Base-by-base conservation (phyloP, 495 filamentous ascomycete species). In the Penicillium taxi region DNA sequence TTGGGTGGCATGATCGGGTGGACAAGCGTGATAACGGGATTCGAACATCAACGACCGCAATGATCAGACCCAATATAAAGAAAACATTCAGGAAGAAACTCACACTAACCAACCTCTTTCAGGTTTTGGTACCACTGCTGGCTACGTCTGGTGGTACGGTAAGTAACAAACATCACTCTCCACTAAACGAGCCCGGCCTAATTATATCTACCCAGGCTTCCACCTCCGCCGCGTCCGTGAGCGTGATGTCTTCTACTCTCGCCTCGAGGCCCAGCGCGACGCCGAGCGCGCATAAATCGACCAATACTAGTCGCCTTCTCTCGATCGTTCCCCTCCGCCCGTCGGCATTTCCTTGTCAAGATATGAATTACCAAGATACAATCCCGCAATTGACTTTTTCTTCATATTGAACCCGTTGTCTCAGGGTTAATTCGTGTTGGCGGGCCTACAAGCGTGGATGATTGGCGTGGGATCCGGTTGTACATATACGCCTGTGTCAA, bases 81-180 rank as follows among this genome's bases (percentile, higher is more conserved):
- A n/a, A n/a, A n/a, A n/a, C n/a, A n/a, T n/a, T n/a, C n/a, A n/a
- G n/a, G n/a, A n/a, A n/a, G n/a, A n/a, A n/a, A n/a, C 14, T 21
- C 14, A 17, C 9, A 37, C 41, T 37, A 21, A 52, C 36, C 39
- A 38, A 32, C 29, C 35, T 26, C 34, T 29, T 16, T 8, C 32
- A 79, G 82, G 82, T 57, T 73, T 84, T 58, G 82, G 82, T 45
- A 72, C 70, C 45, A 71, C 80, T 41, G 72, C 74, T 59, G 84
- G 80, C 52, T 87, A 83, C 64, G 68, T 77, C 57, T 89, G 71
- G 64, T 89, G 84, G 84, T 89, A 86, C 65, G 82, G 77, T 82
- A 78, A 44, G 78, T 81, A 63, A 18, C 29, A 32, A 35, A 22
- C 11, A 25, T 22, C 17, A 8, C 32, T 11, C 19, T 14, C 9